Percentiles rank a stretch among this genome's conserved stretches.
These are phyloP conservation scores for Sicyos edulis DNA, from an alignment of 306 rosid genomes.

Conservation along the genomic window DNA sequence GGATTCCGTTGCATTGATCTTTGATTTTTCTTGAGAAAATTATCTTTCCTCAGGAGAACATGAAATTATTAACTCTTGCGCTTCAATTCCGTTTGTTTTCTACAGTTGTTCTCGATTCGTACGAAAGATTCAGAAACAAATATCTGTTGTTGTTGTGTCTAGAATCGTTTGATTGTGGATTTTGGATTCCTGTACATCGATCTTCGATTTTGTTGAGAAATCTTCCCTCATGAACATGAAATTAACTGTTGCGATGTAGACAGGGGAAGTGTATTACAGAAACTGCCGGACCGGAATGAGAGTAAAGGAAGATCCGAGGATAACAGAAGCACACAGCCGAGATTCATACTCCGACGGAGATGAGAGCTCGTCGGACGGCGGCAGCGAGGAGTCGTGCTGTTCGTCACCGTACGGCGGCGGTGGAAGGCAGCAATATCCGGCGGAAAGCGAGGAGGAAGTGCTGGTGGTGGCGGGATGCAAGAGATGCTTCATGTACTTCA, in stretches of 20 bases:
- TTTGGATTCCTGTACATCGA: not conserved
- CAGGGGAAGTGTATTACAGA: conserved; percentile 91
- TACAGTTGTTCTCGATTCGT: no score
- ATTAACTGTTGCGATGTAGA: conserved; percentile 33
- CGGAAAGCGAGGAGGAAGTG: conserved; percentile 45
- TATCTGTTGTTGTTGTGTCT: no score
- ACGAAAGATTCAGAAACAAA: no score
- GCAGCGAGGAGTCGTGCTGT: conserved; percentile 67
- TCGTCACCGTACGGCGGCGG: conserved; percentile 44
- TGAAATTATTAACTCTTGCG: no score
- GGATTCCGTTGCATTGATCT: not conserved
- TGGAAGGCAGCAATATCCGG: not conserved
- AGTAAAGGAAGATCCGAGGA: conserved; percentile 85
- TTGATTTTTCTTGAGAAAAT: no score
- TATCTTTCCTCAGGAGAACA: no score
- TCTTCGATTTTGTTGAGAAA: not conserved
- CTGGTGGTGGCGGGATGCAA: conserved; percentile 96
- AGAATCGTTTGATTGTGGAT: not conserved
- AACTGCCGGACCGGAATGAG: conserved; percentile 96
- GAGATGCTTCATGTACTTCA: conserved; percentile 92
- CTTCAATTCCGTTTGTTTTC: no score
- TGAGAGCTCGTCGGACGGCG: conserved; percentile 44
- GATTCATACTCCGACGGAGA: conserved; percentile 50
- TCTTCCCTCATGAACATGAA: not conserved
- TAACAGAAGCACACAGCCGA: conserved; percentile 25